Evolutionary conservation across 1,284 basidiomycete species (phyloP).

Genomic region (Porogramme epimiltina): DNA sequence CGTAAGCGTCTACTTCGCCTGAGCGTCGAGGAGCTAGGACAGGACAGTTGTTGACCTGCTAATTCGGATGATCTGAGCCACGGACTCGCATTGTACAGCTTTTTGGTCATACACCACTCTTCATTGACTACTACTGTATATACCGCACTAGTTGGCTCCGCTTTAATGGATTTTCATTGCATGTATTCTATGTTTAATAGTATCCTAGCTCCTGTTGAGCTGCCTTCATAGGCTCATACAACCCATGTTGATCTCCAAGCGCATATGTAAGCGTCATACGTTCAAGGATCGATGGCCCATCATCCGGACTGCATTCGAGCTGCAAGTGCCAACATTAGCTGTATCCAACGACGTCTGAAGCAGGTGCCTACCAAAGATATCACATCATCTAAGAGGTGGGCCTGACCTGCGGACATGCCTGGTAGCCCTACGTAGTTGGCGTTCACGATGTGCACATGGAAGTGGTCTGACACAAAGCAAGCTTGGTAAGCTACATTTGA

Average conservation of each 20-base stretch:
- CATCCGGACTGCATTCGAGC: conserved; percentile 59
- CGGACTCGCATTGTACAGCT: too few species aligned
- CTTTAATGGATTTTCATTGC: too few species aligned
- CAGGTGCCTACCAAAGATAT: conserved; percentile 68
- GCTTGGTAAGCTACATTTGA: not conserved
- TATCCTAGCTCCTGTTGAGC: conserved; percentile 32
- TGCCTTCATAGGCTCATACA: conserved; percentile 52
- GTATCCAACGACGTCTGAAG: not conserved
- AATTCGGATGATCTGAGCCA: too few species aligned
- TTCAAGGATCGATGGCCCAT: conserved; percentile 55
- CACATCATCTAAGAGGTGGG: conserved; percentile 91
- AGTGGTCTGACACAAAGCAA: conserved; percentile 68
- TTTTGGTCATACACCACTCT: not conserved
- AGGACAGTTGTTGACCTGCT: too few species aligned
- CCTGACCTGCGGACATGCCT: conserved; percentile 87
- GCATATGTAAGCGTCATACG: conserved; percentile 82
- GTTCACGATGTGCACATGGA: conserved; percentile 94
- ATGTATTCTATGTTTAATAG: conserved; percentile 14
- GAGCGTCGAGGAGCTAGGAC: too few species aligned
- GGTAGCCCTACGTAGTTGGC: conserved; percentile 62
- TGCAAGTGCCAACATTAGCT: conserved; percentile 30
- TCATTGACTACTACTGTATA: not conserved
- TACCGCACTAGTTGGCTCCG: too few species aligned
- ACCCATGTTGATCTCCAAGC: conserved; percentile 78
- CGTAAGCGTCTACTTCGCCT: too few species aligned